A percentile compares a stretch with the other conserved stretches of the same genome.
Conservation (phyloP, 1,284 basidiomycete genomes). For the Fomitopsis palustris region DNA sequence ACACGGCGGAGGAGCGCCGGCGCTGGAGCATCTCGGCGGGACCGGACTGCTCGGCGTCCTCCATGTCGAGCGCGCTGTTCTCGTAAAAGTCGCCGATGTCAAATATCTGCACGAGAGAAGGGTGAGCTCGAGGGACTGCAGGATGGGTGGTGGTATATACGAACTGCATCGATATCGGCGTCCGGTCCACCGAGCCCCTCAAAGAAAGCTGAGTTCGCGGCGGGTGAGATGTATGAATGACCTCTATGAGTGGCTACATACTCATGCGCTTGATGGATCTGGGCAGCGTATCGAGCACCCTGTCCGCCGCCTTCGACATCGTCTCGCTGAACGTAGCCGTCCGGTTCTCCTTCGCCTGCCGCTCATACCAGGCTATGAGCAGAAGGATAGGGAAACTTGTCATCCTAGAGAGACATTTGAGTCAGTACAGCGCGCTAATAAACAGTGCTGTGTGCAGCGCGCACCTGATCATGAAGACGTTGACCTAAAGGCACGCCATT, state of each 20-base stretch:
- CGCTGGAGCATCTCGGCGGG: constrained; percentile 23
- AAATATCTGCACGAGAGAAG: constrained; percentile 57
- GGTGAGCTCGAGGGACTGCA: background rate
- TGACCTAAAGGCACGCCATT: constrained; percentile 49
- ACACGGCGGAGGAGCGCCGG: constrained; percentile 25
- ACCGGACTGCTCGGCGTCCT: constrained; percentile 30
- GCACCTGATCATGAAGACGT: constrained; percentile 80
- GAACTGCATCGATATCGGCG: constrained; percentile 71
- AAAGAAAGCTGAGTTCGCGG: constrained; percentile 42
- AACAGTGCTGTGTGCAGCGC: constrained; percentile 1
- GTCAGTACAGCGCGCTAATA: constrained; percentile 5
- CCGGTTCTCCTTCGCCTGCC: constrained; percentile 65
- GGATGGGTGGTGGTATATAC: constrained; percentile 20
- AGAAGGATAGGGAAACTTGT: constrained; percentile 88
- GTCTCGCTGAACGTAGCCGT: constrained; percentile 72
- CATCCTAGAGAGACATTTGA: constrained; percentile 46
- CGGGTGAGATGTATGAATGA: background rate
- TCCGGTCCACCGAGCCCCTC: constrained; percentile 75
- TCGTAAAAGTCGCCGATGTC: constrained; percentile 52
- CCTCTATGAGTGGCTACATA: constrained; percentile 34
- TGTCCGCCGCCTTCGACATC: constrained; percentile 61
- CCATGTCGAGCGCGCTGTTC: constrained; percentile 49
- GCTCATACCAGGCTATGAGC: constrained; percentile 78
- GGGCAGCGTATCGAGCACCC: constrained; percentile 69
- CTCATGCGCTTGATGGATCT: constrained; percentile 67